Evolutionary conservation across 176 grass and related monocot species (phyloP).

Genomic region (Puccinellia tenuiflora): DNA sequence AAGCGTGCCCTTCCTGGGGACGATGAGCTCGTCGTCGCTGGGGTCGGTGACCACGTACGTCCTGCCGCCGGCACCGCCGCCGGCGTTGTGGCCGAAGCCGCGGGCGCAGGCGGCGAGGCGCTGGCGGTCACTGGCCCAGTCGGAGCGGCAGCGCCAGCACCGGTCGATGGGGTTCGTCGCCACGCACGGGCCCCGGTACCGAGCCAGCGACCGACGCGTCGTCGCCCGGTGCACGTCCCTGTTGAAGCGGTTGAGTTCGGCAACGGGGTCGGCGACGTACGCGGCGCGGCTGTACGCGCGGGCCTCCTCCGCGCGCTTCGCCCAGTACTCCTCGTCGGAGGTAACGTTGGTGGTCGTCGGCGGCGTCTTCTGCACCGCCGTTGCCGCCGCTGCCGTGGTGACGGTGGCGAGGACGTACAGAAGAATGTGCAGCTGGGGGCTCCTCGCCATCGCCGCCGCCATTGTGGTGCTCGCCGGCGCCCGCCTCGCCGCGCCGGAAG

Average conservation of each 20-base stretch:
- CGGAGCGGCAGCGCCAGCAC: slow-evolving; percentile 64
- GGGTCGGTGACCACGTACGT: slow-evolving; percentile 53
- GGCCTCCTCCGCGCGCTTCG: slow-evolving; percentile 27
- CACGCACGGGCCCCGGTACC: slow-evolving; percentile 24
- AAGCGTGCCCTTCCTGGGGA: slow-evolving; percentile 41
- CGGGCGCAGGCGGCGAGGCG: slow-evolving; percentile 35
- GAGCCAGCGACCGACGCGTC: neutral
- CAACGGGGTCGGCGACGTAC: slow-evolving; percentile 37
- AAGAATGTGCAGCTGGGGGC: neutral
- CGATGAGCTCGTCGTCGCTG: slow-evolving; percentile 29
- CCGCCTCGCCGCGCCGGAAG: neutral
- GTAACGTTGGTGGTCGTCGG: slow-evolving; percentile 4
- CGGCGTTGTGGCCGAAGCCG: slow-evolving; percentile 42
- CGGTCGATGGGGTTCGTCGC: slow-evolving; percentile 78
- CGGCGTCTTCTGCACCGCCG: neutral
- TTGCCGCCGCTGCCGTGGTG: neutral
- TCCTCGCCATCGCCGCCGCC: slow-evolving; percentile 19
- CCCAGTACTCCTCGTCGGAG: slow-evolving; percentile 50
- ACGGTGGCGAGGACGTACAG: slow-evolving; percentile 20
- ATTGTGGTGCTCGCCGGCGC: neutral
- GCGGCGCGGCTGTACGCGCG: slow-evolving; percentile 11
- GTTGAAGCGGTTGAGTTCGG: slow-evolving; percentile 43
- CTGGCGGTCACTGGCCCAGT: slow-evolving; percentile 53
- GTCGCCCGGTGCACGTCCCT: neutral
- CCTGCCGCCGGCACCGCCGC: slow-evolving; percentile 25